Percentiles rank a stretch among this genome's conserved stretches.
Conservation (phyloP, 2,329 filamentous ascomycete species). For the Scopulariopsis brevicaulis region DNA sequence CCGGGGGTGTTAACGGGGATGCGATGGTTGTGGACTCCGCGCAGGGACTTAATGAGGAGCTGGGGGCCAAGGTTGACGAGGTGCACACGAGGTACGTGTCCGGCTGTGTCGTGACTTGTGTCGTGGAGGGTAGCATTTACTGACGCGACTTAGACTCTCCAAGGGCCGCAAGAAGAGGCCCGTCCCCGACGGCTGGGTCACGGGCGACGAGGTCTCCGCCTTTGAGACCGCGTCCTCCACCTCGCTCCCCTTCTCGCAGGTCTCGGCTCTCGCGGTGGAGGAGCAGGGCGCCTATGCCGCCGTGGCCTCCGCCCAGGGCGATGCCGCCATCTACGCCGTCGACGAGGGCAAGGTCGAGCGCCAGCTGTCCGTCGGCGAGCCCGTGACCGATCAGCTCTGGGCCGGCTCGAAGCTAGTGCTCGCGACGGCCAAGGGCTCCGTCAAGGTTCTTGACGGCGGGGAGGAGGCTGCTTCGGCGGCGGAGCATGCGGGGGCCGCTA, state of each 20-base stretch:
- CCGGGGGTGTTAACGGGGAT: constrained; percentile 52
- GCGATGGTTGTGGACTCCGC: constrained; percentile 82
- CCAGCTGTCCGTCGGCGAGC: constrained; percentile 52
- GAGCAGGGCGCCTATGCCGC: constrained; percentile 50
- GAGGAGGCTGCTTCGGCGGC: constrained; percentile 57
- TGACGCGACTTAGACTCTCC: constrained; percentile 50
- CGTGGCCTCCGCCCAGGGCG: constrained; percentile 63
- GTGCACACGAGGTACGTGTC: constrained; percentile 64
- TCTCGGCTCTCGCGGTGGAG: constrained; percentile 36
- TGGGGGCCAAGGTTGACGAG: constrained; percentile 65
- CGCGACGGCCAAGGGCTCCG: constrained; percentile 61
- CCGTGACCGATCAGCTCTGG: constrained; percentile 57
- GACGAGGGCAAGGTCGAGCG: constrained; percentile 56
- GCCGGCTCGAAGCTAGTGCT: constrained; percentile 58
- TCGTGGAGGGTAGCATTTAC: background rate
- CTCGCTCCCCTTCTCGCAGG: constrained; percentile 32
- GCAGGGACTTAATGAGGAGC: constrained; percentile 59
- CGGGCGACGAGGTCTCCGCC: constrained; percentile 53
- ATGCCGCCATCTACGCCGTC: constrained; percentile 65
- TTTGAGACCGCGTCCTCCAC: constrained; percentile 33
- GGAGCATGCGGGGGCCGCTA: constrained; percentile 76
- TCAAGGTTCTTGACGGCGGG: constrained; percentile 71
- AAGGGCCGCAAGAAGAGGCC: constrained; percentile 84
- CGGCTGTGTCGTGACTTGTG: background rate
- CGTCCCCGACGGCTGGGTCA: constrained; percentile 76